Conservation (phyloP, 2,329 filamentous ascomycete genomes). For the Acarospora socialis region DNA sequence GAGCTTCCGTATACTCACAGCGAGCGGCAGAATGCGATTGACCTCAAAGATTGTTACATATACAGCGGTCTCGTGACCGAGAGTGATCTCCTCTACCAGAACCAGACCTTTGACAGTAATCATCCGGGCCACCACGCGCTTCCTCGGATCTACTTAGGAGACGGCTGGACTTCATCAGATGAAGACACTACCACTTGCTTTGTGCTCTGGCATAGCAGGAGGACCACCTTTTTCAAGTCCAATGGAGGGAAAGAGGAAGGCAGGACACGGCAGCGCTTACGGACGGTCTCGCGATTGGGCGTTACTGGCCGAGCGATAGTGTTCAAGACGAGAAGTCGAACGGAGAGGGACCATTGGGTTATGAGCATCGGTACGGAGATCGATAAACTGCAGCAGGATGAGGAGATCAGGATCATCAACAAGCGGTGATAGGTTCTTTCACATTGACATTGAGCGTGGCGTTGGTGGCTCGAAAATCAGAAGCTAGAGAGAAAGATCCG, state of each 20-base stretch:
- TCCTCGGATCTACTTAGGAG: conserved; percentile 45
- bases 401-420: conserved; percentile 35
- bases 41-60: conserved; percentile 49
- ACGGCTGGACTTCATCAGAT: conserved; percentile 47
- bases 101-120: conserved; percentile 50
- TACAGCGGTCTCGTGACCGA: conserved; percentile 51
- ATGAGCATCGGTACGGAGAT: conserved; percentile 52
- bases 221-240: conserved; percentile 40
- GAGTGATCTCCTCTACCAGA: conserved; percentile 47
- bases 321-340: conserved; percentile 49
- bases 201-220: conserved; percentile 49
- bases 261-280: conserved; percentile 33
- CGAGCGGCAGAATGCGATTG: conserved; percentile 43
- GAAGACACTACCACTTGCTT: conserved; percentile 54
- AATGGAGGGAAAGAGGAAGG: conserved; percentile 26
- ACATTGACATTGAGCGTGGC: not conserved
- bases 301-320: conserved; percentile 48
- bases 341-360: conserved; percentile 56
- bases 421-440: not conserved
- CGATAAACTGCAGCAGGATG: conserved; percentile 39
- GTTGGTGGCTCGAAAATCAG: not conserved
- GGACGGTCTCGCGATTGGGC: conserved; percentile 46
- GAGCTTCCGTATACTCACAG: conserved; percentile 47
- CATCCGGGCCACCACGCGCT: conserved; percentile 44
- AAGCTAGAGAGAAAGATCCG: conserved; percentile 2